A percentile compares a stretch with the other conserved stretches of the same genome.
Conservation (phyloP, 2,329 filamentous ascomycete genomes). For the Orbilia ellipsospora region DNA sequence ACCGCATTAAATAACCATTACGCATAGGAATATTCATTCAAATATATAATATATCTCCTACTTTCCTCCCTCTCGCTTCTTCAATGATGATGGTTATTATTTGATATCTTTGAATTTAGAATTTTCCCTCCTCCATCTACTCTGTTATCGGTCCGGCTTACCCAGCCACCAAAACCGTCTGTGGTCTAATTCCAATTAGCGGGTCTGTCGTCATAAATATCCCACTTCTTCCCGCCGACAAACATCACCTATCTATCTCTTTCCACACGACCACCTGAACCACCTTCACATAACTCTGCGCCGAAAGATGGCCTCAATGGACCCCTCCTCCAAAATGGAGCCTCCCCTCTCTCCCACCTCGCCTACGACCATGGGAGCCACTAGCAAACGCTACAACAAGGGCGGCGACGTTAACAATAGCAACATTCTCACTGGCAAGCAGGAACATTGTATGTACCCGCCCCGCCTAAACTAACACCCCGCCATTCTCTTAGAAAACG, state of each 20-base stretch:
- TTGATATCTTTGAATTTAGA: background rate
- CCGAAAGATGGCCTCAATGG: constrained; percentile 11
- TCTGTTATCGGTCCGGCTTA: no score
- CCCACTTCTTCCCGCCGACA: background rate
- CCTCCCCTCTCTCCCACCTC: background rate
- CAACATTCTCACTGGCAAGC: constrained; percentile 85
- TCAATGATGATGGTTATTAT: background rate
- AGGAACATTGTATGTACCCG: constrained; percentile 85
- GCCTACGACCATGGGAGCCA: constrained; percentile 29
- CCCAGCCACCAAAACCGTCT: no score
- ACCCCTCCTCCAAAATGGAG: background rate
- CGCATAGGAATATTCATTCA: background rate
- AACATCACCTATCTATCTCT: background rate
- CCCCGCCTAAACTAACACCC: background rate
- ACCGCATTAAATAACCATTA: background rate
- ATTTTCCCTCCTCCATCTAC: no score
- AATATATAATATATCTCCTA: background rate
- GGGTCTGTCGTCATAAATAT: constrained; percentile 7
- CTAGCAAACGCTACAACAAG: constrained; percentile 48
- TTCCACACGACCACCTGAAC: background rate
- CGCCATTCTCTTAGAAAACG: no score
- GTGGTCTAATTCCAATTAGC: background rate
- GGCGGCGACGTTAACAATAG: constrained; percentile 60
- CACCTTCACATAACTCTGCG: background rate
- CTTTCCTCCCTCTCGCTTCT: background rate